These are phyloP conservation scores for Kodamaea anthophila DNA, from an alignment of 1,139 yeast genomes.

Conservation along the genomic window DNA sequence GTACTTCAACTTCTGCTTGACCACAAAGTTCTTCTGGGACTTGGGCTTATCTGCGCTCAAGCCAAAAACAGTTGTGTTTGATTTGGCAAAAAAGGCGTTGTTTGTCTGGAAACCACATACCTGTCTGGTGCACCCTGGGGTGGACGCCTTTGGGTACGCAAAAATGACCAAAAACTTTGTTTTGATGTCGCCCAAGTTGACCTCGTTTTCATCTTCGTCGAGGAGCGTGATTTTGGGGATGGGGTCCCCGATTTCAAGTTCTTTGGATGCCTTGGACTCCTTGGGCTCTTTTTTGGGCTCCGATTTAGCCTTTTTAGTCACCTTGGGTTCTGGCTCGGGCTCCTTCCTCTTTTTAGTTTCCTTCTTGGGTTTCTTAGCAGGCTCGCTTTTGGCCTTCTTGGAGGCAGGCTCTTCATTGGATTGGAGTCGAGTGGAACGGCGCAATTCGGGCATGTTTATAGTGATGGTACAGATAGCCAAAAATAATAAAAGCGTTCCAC, in stretches of 20 bases:
- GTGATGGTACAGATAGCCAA: constrained; percentile 1
- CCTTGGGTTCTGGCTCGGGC: too few species aligned
- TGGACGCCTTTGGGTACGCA: constrained; percentile 86
- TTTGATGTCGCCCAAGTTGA: constrained; percentile 47
- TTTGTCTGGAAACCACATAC: constrained; percentile 82
- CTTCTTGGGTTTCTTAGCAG: constrained; percentile 4
- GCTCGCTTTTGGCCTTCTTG: constrained; percentile 3
- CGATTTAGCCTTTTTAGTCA: constrained; percentile 2
- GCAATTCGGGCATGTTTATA: constrained; percentile 44
- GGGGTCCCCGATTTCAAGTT: constrained; percentile 56
- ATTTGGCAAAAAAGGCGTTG: constrained; percentile 45
- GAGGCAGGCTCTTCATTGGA: constrained; percentile 9
- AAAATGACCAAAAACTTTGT: constrained; percentile 55
- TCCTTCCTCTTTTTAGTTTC: constrained; percentile 12
- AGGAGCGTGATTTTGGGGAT: constrained; percentile 60
- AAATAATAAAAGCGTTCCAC: neutral
- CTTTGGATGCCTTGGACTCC: constrained; percentile 9
- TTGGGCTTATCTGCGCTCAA: constrained; percentile 68
- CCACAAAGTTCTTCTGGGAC: constrained; percentile 70
- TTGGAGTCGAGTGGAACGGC: constrained; percentile 44
- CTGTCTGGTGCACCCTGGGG: constrained; percentile 95
- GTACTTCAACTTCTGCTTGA: constrained; percentile 67
- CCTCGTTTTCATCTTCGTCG: constrained; percentile 62
- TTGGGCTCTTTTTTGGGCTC: constrained; percentile 6
- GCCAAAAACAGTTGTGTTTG: constrained; percentile 54